phyloP scores from a whole-genome alignment of 768 basidiomycete genomes.

The Baorangia bicolor region DNA sequence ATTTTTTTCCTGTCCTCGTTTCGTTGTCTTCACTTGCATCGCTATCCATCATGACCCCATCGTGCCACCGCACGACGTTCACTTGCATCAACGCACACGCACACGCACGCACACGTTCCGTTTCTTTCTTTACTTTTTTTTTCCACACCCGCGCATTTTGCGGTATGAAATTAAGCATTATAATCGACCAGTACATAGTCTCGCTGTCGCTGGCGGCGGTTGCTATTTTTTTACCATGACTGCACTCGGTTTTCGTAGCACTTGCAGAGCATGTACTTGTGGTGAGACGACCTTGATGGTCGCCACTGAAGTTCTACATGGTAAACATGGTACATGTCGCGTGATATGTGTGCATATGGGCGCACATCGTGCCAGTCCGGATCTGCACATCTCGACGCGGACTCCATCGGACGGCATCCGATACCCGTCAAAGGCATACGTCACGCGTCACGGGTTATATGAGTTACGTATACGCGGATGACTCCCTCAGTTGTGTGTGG shows the following conservation, averaged over 20 bases:
- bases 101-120: too few relatives aligned
- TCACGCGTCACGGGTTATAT: too few relatives aligned
- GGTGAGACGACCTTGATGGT: constrained; percentile 18
- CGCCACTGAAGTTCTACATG: constrained; percentile 6
- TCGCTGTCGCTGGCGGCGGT: constrained; percentile 23
- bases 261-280: constrained; percentile 13
- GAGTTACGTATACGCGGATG: too few relatives aligned
- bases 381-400: too few relatives aligned
- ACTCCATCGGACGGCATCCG: too few relatives aligned
- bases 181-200: constrained; percentile 33
- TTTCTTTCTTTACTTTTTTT: not conserved
- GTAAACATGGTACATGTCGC: constrained; percentile 3
- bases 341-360: not conserved
- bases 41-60: constrained; percentile 20
- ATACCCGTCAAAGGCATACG: too few relatives aligned
- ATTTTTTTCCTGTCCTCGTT: constrained; percentile 2
- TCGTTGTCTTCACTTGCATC: constrained; percentile 19
- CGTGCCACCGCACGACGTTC: constrained; percentile 8
- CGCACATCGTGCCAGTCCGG: too few relatives aligned
- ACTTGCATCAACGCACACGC: constrained; percentile 16
- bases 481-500: too few relatives aligned
- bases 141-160: not conserved
- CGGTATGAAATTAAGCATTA: constrained; percentile 28
- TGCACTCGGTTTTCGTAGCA: constrained; percentile 13
- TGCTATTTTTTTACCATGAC: constrained; percentile 9